phyloP scores from a whole-genome alignment of 768 basidiomycete species.

The Tulasnella sp. region DNA sequence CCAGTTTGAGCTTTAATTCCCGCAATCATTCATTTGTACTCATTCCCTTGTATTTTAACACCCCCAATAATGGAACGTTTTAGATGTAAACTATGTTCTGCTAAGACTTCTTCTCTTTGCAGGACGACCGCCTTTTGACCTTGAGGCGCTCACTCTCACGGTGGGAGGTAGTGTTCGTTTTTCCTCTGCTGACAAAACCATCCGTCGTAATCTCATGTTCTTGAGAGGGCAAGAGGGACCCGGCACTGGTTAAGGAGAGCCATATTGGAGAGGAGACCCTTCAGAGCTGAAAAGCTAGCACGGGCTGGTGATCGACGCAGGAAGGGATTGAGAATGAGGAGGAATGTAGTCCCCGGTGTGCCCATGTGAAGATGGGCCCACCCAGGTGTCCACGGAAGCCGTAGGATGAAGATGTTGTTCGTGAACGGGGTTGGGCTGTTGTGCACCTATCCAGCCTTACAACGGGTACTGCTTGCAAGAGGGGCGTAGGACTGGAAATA shows the following conservation, averaged over 20 bases:
- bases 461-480: too few relatives aligned
- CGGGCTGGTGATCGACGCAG: neutral
- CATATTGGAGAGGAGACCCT: neutral
- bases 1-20: too few relatives aligned
- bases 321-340: neutral
- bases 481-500: neutral
- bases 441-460: neutral
- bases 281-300: neutral
- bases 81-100: too few relatives aligned
- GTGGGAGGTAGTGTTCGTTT: neutral
- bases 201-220: neutral
- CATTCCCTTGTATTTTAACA: too few relatives aligned
- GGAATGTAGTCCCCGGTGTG: neutral
- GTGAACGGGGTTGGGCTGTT: neutral
- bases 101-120: too few relatives aligned
- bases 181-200: neutral
- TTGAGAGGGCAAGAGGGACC: neutral
- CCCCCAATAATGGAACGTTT: too few relatives aligned
- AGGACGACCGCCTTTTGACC: too few relatives aligned
- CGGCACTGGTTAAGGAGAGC: neutral
- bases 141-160: neutral
- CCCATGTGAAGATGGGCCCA: neutral
- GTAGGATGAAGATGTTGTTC: neutral
- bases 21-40: too few relatives aligned
- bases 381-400: conserved; percentile 5